A percentile compares a stretch with the other conserved stretches of the same genome.
These are phyloP conservation scores for Aspergillus chevalieri DNA, from an alignment of 2,329 filamentous ascomycete species.

Conservation along the genomic window DNA sequence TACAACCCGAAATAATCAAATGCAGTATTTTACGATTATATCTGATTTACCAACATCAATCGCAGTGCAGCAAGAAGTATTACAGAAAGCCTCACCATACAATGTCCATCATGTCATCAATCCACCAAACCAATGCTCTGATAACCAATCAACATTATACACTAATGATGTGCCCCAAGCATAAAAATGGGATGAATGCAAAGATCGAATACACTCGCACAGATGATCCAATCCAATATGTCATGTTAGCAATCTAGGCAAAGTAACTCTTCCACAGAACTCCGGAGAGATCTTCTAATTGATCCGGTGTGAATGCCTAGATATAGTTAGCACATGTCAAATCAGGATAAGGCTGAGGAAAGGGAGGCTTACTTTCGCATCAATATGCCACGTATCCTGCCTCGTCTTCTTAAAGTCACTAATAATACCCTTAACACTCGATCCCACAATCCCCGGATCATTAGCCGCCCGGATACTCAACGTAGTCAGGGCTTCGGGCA, in stretches of 20 bases:
- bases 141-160: neutral
- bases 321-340: constrained; percentile 7
- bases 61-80: too few species aligned
- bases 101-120: neutral
- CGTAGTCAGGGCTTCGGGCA: constrained; percentile 84
- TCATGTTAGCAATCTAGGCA: constrained; percentile 52
- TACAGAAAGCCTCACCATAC: neutral
- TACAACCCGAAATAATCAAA: too few species aligned
- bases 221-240: neutral
- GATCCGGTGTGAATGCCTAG: constrained; percentile 78
- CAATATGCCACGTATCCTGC: constrained; percentile 96
- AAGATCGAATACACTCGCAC: neutral
- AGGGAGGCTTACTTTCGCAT: constrained; percentile 74
- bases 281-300: constrained; percentile 89
- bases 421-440: constrained; percentile 87
- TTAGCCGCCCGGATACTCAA: constrained; percentile 78
- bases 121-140: neutral
- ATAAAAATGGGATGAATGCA: too few species aligned
- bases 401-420: constrained; percentile 99
- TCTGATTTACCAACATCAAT: too few species aligned
- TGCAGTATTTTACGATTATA: too few species aligned
- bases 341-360: neutral
- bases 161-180: too few species aligned
- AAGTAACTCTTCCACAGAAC: constrained; percentile 99
- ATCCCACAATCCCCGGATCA: constrained; percentile 87